phyloP scores from a whole-genome alignment of 2,329 filamentous ascomycete genomes.

The Penicillium italicum region DNA sequence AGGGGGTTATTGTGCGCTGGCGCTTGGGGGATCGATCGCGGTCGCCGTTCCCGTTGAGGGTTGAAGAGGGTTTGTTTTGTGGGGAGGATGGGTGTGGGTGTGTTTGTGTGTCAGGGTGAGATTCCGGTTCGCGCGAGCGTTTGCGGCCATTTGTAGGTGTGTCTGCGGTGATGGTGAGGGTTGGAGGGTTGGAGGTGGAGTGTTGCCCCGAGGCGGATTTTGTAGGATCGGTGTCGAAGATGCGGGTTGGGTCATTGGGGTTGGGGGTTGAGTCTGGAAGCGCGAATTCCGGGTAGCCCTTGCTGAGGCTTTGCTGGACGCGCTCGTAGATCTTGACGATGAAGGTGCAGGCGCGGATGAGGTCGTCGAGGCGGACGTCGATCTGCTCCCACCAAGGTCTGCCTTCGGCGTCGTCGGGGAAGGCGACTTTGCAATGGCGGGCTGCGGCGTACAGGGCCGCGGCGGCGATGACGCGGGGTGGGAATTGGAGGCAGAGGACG shows the following conservation, averaged over 20 bases:
- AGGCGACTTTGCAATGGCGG: constrained; percentile 66
- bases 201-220: constrained; percentile 36
- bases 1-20: constrained; percentile 30
- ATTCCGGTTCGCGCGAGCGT: constrained; percentile 39
- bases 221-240: constrained; percentile 30
- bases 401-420: constrained; percentile 69
- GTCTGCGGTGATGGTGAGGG: constrained; percentile 26
- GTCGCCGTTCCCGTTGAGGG: constrained; percentile 27
- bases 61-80: constrained; percentile 1
- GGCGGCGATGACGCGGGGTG: constrained; percentile 75
- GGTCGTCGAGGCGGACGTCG: constrained; percentile 66
- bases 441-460: constrained; percentile 83
- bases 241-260: constrained; percentile 24
- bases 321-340: constrained; percentile 59
- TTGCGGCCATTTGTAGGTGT: constrained; percentile 34
- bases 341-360: constrained; percentile 69
- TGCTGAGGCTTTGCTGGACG: constrained; percentile 42
- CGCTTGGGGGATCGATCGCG: constrained; percentile 37
- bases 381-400: constrained; percentile 84
- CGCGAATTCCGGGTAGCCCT: constrained; percentile 39
- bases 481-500: constrained; percentile 75
- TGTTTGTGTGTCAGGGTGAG: constrained; percentile 11
- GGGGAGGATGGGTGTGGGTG: constrained; percentile 3
- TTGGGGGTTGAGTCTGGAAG: constrained; percentile 15
- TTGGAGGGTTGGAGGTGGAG: constrained; percentile 33